Percentiles rank a stretch among this genome's conserved stretches.
phyloP scores from a whole-genome alignment of 768 basidiomycete genomes.

The Boletus pseudopeckii region DNA sequence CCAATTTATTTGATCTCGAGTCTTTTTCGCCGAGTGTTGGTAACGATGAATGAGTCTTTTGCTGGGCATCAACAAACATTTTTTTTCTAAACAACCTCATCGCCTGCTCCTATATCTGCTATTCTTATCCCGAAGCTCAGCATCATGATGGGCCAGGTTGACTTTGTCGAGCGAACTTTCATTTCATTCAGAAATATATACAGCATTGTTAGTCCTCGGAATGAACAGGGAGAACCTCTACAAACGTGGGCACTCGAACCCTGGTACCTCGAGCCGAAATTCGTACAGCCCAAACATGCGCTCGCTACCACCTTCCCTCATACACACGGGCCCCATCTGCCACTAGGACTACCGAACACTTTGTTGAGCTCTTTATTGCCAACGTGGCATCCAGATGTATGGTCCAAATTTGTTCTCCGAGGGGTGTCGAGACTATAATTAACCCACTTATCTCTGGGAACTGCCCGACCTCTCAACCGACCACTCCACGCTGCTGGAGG shows the following conservation, averaged over 20 bases:
- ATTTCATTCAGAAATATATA: background rate
- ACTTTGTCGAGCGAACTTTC: background rate
- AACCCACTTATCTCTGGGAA: background rate
- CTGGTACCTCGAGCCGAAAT: background rate
- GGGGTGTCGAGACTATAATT: slow-evolving; percentile 4
- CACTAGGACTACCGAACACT: background rate
- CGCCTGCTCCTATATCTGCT: background rate
- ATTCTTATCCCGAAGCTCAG: background rate
- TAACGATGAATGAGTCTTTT: background rate
- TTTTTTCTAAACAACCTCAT: background rate
- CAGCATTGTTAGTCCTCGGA: background rate
- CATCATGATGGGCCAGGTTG: background rate
- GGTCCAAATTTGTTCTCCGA: background rate
- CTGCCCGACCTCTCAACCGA: background rate
- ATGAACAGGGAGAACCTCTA: background rate
- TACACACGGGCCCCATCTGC: background rate
- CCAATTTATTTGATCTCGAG: slow-evolving; percentile 8
- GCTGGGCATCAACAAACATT: background rate
- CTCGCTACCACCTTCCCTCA: background rate
- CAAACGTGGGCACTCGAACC: background rate
- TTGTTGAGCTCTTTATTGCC: background rate
- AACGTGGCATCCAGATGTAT: background rate
- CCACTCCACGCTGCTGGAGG: background rate
- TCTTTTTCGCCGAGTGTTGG: slow-evolving; percentile 18
- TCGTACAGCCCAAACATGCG: background rate